Conservation (phyloP, 106 monocot genomes). For the Ottelia alismoides region DNA sequence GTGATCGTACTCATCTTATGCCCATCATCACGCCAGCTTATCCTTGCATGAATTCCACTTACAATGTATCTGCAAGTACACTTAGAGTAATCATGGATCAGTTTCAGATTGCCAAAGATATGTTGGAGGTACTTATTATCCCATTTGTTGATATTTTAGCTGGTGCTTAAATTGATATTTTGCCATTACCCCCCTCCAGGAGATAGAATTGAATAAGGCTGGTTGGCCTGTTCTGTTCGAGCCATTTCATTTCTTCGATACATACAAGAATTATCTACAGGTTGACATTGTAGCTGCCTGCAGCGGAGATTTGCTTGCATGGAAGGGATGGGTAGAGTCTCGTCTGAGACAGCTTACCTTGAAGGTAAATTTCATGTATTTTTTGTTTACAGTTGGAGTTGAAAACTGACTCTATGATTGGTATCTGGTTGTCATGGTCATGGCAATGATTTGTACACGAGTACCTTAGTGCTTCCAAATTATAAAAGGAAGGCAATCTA, state of each 20-base stretch:
- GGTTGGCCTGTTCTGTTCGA: conserved; percentile 51
- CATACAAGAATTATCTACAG: conserved; percentile 69
- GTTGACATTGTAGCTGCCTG: conserved; percentile 59
- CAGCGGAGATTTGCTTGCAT: conserved; percentile 48
- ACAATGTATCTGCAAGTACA: conserved; percentile 73
- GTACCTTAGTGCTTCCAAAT: no score
- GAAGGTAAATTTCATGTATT: conserved; percentile 33
- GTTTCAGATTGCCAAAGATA: conserved; percentile 46
- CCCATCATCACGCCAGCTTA: conserved; percentile 87
- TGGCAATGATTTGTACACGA: no score
- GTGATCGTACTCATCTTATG: conserved; percentile 66
- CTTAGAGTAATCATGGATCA: conserved; percentile 70
- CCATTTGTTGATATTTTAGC: not conserved
- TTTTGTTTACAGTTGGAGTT: not conserved
- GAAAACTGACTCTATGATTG: not conserved
- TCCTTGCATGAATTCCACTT: conserved; percentile 91
- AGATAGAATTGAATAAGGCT: conserved; percentile 50
- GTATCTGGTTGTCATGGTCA: not conserved
- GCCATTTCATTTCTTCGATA: conserved; percentile 56
- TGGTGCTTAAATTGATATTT: not conserved
- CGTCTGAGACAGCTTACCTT: conserved; percentile 65
- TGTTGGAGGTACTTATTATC: conserved; percentile 41
- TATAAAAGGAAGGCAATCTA: not conserved
- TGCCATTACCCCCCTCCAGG: conserved; percentile 18
- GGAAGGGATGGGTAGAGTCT: conserved; percentile 92